Conservation (phyloP, 2,329 filamentous ascomycete species). For the Pyricularia sp. region DNA sequence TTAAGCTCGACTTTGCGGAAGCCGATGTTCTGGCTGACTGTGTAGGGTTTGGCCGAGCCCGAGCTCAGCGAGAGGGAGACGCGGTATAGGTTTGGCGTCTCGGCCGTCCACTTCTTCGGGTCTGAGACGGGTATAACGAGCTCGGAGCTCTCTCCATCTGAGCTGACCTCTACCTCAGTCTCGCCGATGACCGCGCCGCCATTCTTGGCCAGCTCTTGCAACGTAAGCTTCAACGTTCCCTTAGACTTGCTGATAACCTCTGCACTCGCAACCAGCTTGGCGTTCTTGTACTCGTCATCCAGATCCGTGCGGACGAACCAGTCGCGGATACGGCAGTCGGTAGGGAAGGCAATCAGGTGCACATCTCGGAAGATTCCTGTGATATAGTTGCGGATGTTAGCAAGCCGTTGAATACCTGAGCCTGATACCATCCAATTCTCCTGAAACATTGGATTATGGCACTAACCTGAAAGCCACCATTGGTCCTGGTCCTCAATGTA, state of each 20-base stretch:
- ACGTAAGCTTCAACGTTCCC: constrained; percentile 28
- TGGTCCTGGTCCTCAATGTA: constrained; percentile 65
- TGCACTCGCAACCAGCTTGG: constrained; percentile 38
- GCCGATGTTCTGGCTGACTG: constrained; percentile 44
- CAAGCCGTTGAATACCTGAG: not conserved
- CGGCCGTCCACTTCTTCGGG: constrained; percentile 61
- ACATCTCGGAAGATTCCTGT: constrained; percentile 58
- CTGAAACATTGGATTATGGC: too few relatives aligned
- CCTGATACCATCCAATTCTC: not conserved
- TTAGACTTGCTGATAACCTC: constrained; percentile 24
- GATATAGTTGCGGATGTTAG: not conserved
- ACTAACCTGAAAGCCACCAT: constrained; percentile 52
- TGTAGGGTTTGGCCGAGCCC: constrained; percentile 19
- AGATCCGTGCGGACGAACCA: constrained; percentile 46
- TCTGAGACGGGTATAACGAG: constrained; percentile 33
- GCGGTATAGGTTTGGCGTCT: constrained; percentile 53
- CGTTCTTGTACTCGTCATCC: constrained; percentile 39
- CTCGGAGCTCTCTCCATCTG: constrained; percentile 25
- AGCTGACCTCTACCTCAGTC: constrained; percentile 15
- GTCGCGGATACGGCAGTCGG: constrained; percentile 42
- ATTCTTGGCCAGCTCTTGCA: constrained; percentile 27
- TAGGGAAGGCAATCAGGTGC: constrained; percentile 47
- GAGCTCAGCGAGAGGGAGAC: constrained; percentile 32
- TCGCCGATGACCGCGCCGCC: constrained; percentile 13
- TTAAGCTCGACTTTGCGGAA: constrained; percentile 57